These are phyloP conservation scores for Cladorrhinum samala DNA, from an alignment of 495 filamentous ascomycete genomes.

Conservation along the genomic window DNA sequence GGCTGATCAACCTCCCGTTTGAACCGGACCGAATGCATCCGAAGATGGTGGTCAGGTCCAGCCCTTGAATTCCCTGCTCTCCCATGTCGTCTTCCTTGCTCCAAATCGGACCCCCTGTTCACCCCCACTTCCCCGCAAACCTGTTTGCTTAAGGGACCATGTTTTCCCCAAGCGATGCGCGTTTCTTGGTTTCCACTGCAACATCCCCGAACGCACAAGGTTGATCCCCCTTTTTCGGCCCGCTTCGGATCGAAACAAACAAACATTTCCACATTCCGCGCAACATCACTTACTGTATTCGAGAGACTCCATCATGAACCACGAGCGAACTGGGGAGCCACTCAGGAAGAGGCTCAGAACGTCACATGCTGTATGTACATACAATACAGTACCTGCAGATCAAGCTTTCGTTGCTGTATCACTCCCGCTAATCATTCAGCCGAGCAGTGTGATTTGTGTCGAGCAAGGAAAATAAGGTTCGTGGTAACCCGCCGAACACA, in stretches of 20 bases:
- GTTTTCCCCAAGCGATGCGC: not conserved
- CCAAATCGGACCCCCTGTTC: no score
- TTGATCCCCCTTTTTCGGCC: not conserved
- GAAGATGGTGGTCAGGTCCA: not conserved
- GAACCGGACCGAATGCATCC: not conserved
- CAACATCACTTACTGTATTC: no score
- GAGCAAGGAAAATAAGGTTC: conserved; percentile 24
- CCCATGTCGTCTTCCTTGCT: no score
- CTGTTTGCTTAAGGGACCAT: not conserved
- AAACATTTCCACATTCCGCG: not conserved
- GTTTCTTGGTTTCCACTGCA: not conserved
- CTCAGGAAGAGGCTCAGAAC: conserved; percentile 23
- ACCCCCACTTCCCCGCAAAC: not conserved
- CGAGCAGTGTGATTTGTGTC: conserved; percentile 19
- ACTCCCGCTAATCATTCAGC: not conserved
- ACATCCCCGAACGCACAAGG: not conserved
- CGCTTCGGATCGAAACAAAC: conserved; percentile 15
- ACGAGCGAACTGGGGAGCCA: conserved; percentile 9
- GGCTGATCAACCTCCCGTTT: not conserved
- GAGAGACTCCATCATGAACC: conserved; percentile 8
- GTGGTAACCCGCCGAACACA: no score
- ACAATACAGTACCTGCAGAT: not conserved
- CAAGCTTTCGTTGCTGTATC: not conserved
- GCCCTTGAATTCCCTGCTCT: no score
- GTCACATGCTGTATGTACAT: conserved; percentile 20